Evolutionary conservation across 1,284 basidiomycete genomes (phyloP).

Genomic region (Hemileccinum hortonii): DNA sequence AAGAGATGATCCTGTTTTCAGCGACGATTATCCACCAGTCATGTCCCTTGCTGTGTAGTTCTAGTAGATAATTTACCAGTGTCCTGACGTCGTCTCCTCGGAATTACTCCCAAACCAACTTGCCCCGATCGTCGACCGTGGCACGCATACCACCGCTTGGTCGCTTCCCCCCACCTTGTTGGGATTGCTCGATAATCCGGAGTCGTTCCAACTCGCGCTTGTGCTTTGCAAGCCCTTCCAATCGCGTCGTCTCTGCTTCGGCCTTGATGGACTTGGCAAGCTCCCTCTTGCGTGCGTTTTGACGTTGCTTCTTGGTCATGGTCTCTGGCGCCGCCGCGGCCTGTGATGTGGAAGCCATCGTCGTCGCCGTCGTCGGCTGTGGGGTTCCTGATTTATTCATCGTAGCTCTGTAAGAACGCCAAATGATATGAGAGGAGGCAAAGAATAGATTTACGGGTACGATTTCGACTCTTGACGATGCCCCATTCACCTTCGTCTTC

Average conservation of each 20-base stretch:
- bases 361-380: constrained; percentile 16
- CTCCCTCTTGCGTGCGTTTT: constrained; percentile 62
- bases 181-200: constrained; percentile 52
- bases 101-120: constrained; percentile 54
- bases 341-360: constrained; percentile 18
- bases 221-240: constrained; percentile 55
- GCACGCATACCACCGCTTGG: constrained; percentile 58
- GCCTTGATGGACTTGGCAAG: constrained; percentile 56
- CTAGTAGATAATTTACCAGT: constrained; percentile 23
- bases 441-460: constrained; percentile 41
- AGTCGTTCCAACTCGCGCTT: constrained; percentile 57
- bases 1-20: constrained; percentile 12
- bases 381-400: constrained; percentile 8
- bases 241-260: constrained; percentile 52
- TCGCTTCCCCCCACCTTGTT: constrained; percentile 28
- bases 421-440: not conserved
- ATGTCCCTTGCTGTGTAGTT: constrained; percentile 8
- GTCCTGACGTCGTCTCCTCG: constrained; percentile 1
- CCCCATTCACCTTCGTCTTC: constrained; percentile 66
- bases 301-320: constrained; percentile 65
- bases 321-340: constrained; percentile 40
- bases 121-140: constrained; percentile 48
- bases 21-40: constrained; percentile 14
- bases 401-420: not conserved
- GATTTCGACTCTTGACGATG: constrained; percentile 59